Conservation (phyloP, 2,329 filamentous ascomycete species). For the Graphilbum ipis-grandicollis region DNA sequence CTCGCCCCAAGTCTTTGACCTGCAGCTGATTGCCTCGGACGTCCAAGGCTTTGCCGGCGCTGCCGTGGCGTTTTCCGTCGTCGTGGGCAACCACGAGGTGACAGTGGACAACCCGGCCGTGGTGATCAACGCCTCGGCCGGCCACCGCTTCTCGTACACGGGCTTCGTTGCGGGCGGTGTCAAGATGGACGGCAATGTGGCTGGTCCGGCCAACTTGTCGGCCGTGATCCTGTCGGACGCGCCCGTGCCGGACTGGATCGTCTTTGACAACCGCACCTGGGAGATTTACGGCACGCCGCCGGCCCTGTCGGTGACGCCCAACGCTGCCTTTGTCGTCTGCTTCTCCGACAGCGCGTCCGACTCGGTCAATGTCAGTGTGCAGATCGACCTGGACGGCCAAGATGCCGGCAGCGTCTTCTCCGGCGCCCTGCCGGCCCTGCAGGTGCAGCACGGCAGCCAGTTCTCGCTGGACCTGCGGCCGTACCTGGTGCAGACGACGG, state of each 20-base stretch:
- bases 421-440: conserved; percentile 20
- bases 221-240: conserved; percentile 33
- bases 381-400: conserved; percentile 14
- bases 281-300: conserved; percentile 48
- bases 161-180: conserved; percentile 29
- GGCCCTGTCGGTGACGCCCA: conserved; percentile 20
- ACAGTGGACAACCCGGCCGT: conserved; percentile 41
- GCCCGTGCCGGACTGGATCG: conserved; percentile 49
- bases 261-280: conserved; percentile 44
- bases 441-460: conserved; percentile 21
- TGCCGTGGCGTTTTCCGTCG: conserved; percentile 49
- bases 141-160: conserved; percentile 32
- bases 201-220: conserved; percentile 17
- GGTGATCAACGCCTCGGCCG: conserved; percentile 37
- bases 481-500: conserved; percentile 22
- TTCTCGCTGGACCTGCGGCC: conserved; percentile 25
- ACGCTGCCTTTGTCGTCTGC: conserved; percentile 44
- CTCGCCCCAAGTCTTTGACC: conserved; percentile 53
- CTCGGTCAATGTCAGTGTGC: conserved; percentile 36
- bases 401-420: conserved; percentile 17
- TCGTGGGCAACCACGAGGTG: conserved; percentile 54
- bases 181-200: conserved; percentile 36
- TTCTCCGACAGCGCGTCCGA: conserved; percentile 43
- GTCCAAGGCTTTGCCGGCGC: conserved; percentile 59
- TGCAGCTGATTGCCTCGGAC: conserved; percentile 64